Evolutionary conservation across 2,329 filamentous ascomycete species (phyloP), one percentile per base, ranked within the genome.

Genomic region (Penicillium italicum): DNA sequence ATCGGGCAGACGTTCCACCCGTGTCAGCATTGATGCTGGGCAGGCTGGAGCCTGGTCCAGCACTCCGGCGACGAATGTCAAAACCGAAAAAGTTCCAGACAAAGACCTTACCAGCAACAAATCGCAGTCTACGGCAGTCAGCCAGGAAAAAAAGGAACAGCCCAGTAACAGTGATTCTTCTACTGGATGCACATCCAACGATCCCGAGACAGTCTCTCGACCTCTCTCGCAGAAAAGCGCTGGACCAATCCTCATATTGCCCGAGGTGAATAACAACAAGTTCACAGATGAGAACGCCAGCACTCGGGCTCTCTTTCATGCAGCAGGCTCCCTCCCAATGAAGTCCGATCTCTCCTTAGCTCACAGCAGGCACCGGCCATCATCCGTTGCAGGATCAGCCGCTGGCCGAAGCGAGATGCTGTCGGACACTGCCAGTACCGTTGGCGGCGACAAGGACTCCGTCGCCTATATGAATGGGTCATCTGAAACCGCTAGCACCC

Each of bases 271-370:
- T 10, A 64, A 65, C 11, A 61, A 50, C 20, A 67, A 61, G 34
- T 55, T 64, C 30, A 62, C 47, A 1, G 66, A 70, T 30, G 69
- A 71, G 14, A 71, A 70, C 11, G 68, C 69, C 6, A 73, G 71
- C 52, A 74, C 72, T 1, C 61, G 66, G 31, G 62, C 67, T 2
- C 59, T 72, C 9, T 70, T 70, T 48, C 68, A 68, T 43, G 69
- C 62, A 8, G 50, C 63, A 2, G 69, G 67, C 2, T 61, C 62
- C 14, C 59, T 71, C 6, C 59, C 64, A 1, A 61, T 62, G 40
- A 61, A 55, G 5, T 65, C 66, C 0, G 63, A 70, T 37, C 44
- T 58, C 5, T 64, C 59, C 6, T 49, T 66, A 16, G 34, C 62
- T 4, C 61, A 60, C 22, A 51, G 49, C 4, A 58, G 51, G 30